Conservation (phyloP, 768 basidiomycete species). For the Phylloporus rhodoxanthus region DNA sequence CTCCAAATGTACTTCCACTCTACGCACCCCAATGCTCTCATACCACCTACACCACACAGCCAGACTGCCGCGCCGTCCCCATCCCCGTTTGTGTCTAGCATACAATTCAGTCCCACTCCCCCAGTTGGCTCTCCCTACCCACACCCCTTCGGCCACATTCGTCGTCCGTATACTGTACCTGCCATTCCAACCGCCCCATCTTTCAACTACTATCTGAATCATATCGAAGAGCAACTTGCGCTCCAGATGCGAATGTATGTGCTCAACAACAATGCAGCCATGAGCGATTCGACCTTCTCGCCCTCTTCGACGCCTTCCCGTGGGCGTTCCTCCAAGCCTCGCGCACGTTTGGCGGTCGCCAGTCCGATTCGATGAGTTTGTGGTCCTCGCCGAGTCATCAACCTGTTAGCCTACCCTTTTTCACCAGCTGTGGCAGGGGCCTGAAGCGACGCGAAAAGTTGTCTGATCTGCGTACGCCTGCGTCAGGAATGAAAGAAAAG, state of each 20-base stretch:
- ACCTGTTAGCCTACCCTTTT: constrained; percentile 40
- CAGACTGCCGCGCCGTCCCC: constrained; percentile 72
- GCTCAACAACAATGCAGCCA: constrained; percentile 55
- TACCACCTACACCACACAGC: constrained; percentile 74
- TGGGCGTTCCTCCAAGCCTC: constrained; percentile 68
- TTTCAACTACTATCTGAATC: constrained; percentile 37
- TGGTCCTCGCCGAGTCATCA: constrained; percentile 38
- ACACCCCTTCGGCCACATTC: constrained; percentile 69
- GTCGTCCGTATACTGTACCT: constrained; percentile 42
- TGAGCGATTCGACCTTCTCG: constrained; percentile 71
- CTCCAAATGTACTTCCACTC: constrained; percentile 54
- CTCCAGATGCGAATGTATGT: constrained; percentile 77
- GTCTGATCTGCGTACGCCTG: constrained; percentile 28
- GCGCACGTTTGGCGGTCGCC: constrained; percentile 39
- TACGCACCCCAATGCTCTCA: constrained; percentile 65
- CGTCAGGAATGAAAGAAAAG: constrained; percentile 22
- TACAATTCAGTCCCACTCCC: constrained; percentile 48
- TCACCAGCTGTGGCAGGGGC: constrained; percentile 39
- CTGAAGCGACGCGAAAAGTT: constrained; percentile 42
- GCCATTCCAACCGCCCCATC: constrained; percentile 39
- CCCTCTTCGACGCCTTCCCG: constrained; percentile 70
- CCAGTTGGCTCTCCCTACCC: constrained; percentile 74
- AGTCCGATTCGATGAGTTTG: constrained; percentile 52
- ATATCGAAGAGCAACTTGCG: constrained; percentile 65
- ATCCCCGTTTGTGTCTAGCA: constrained; percentile 54